These are phyloP conservation scores for Leucocoprinus sp. DNA, from an alignment of 768 basidiomycete species.

Conservation along the genomic window DNA sequence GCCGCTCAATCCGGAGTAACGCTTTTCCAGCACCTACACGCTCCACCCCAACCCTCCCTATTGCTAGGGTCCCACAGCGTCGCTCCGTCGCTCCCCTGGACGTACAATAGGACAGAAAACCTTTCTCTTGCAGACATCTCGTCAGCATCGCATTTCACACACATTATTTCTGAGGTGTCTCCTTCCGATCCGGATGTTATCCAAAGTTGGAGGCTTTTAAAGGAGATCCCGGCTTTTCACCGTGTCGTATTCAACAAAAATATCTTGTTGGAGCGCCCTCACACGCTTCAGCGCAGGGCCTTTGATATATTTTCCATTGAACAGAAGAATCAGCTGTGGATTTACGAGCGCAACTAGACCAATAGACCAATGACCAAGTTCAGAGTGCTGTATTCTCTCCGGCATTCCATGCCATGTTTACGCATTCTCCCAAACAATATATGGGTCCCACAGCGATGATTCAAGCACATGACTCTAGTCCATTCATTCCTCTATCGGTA, in stretches of 20 bases:
- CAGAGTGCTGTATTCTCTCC: not conserved
- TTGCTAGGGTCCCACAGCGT: constrained; percentile 8
- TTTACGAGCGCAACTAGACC: constrained; percentile 12
- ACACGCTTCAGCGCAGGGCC: not conserved
- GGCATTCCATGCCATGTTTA: too few species aligned
- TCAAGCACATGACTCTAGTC: too few species aligned
- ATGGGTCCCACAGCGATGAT: too few species aligned
- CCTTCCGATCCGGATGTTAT: constrained; percentile 18
- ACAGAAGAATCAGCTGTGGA: constrained; percentile 14
- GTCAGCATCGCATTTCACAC: constrained; percentile 37
- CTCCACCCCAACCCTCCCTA: constrained; percentile 40
- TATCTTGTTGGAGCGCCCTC: not conserved
- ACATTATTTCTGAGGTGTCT: constrained; percentile 50
- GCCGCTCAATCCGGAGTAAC: constrained; percentile 88
- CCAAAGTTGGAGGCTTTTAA: constrained; percentile 35
- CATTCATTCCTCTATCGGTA: too few species aligned
- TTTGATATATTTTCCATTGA: constrained; percentile 9
- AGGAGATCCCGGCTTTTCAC: constrained; percentile 37
- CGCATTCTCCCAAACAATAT: too few species aligned
- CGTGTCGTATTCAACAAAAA: constrained; percentile 9
- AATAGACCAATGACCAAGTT: not conserved
- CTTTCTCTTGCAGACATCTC: constrained; percentile 36
- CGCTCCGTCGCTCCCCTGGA: constrained; percentile 33
- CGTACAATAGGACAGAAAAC: constrained; percentile 79
- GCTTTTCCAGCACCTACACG: constrained; percentile 69